These are phyloP conservation scores for Fusarium mexicanum DNA, from an alignment of 2,329 filamentous ascomycete genomes.

Conservation along the genomic window DNA sequence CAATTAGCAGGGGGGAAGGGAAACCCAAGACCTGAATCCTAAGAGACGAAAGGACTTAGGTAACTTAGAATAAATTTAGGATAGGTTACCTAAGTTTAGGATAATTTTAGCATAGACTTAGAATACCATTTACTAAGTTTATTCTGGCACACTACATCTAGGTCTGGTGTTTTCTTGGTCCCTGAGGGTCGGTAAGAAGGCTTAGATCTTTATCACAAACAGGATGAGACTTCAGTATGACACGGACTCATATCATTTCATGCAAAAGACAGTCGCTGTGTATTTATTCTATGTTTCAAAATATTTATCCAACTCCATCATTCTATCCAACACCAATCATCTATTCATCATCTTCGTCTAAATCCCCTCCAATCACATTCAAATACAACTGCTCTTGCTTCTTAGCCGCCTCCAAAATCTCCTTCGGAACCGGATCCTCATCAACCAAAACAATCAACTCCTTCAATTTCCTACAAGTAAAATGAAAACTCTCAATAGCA, in stretches of 20 bases:
- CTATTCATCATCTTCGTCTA: constrained; percentile 1
- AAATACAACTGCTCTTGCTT: constrained; percentile 44
- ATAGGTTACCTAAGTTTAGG: background rate
- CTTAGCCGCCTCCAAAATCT: constrained; percentile 50
- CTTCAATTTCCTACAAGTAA: constrained; percentile 51
- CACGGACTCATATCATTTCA: too few relatives aligned
- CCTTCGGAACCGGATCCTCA: constrained; percentile 48
- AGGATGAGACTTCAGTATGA: too few relatives aligned
- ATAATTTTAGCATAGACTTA: too few relatives aligned
- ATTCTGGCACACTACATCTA: too few relatives aligned
- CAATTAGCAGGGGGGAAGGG: too few relatives aligned
- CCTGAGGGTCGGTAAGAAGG: too few relatives aligned
- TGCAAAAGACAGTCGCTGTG: background rate
- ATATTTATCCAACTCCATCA: background rate
- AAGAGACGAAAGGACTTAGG: too few relatives aligned
- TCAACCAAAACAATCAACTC: constrained; percentile 51
- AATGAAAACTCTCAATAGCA: constrained; percentile 51
- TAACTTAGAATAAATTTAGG: too few relatives aligned
- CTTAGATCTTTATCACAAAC: too few relatives aligned
- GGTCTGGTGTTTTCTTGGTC: too few relatives aligned
- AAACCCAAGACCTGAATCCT: too few relatives aligned
- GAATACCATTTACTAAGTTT: too few relatives aligned
- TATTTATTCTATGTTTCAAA: background rate
- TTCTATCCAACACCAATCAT: background rate
- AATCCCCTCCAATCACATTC: constrained; percentile 45